Base-by-base conservation (phyloP, 179 eudicot genomes). In the Actinidia polygama region DNA sequence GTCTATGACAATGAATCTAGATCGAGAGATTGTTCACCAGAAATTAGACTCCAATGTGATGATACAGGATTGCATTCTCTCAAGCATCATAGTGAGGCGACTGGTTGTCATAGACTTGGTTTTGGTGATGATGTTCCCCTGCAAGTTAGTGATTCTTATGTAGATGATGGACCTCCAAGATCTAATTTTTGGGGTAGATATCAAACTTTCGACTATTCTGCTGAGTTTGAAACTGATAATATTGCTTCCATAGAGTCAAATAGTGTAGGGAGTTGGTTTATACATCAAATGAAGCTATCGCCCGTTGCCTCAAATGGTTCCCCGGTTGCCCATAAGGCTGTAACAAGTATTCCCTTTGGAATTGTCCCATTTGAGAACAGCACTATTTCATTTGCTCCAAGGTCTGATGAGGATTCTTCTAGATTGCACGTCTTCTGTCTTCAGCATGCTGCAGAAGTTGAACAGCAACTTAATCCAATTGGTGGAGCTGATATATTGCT, bases 341-440 rank as follows among this genome's bases (percentile, higher is more conserved):
- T 76, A 80, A 51, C 51, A 78, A 82, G 77, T 66, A 58, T 58
- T 62, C 77, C 88, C 81, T 79, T 68, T 80, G 83, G 36, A 68
- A 71, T 64, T 67, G 85, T 62, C 51, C 80, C 82, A 63, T 67
- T 81, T 26, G 85, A 84, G 78, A 86, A 84, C 79, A 78, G 79
- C 26, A 82, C 30, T 46, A 68, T 83, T 83, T 76, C 89, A 59
- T 88, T 84, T 84, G 75, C 85, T 75, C 86, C 85, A 61, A 83
- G 90, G 81, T 85, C 89, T 74, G 93, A 91, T 78, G 93, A 92
- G 80, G 99, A 96, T 88, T 92, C 99, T 77, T 95, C 97, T 11
- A 90, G 95, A 84, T 89, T 91, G 90, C 99, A 96, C 71, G 90
- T 96, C 66, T 96, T 96, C 84, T 96, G 99, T 87, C 98, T 96